Percentiles rank a stretch among this genome's conserved stretches.
These are phyloP conservation scores for Apiospora rasikravindrae DNA, from an alignment of 2,329 filamentous ascomycete species.

Conservation along the genomic window DNA sequence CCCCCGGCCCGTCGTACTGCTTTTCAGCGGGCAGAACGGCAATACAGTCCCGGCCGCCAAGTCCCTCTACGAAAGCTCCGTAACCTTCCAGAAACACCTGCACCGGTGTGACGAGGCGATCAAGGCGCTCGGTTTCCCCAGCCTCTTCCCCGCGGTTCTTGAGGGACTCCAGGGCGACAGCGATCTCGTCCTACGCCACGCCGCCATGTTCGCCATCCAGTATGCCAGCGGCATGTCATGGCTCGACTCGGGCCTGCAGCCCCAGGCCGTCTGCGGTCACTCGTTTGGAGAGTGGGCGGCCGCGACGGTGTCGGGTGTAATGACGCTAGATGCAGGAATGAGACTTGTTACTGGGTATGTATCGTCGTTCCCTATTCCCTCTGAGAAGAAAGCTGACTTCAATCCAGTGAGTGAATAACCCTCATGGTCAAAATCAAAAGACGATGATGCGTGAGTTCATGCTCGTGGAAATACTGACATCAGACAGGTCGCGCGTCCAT, in stretches of 20 bases:
- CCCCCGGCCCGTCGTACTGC: neutral
- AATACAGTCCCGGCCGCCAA: neutral
- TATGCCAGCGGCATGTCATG: constrained; percentile 42
- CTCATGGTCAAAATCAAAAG: too few species aligned
- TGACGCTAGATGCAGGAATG: constrained; percentile 42
- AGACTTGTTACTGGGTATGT: constrained; percentile 34
- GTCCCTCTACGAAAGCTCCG: neutral
- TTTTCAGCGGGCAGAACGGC: neutral
- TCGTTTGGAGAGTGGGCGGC: constrained; percentile 50
- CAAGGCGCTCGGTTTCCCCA: constrained; percentile 30
- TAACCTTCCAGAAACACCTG: constrained; percentile 31
- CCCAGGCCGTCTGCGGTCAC: constrained; percentile 43
- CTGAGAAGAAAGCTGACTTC: too few species aligned
- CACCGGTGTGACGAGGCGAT: constrained; percentile 27
- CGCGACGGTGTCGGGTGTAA: constrained; percentile 40
- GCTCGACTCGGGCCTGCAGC: constrained; percentile 42
- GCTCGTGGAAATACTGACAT: too few species aligned
- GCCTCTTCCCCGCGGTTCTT: constrained; percentile 41
- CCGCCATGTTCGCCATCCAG: constrained; percentile 45
- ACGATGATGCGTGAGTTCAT: too few species aligned
- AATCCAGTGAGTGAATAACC: too few species aligned
- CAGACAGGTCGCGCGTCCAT: constrained; percentile 33
- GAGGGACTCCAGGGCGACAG: constrained; percentile 26
- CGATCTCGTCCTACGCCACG: constrained; percentile 43
- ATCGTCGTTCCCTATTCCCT: constrained; percentile 20